A percentile compares a stretch with the other conserved stretches of the same genome.
phyloP scores from a whole-genome alignment of 306 rosid genomes.

The Dalbergia oliveri region DNA sequence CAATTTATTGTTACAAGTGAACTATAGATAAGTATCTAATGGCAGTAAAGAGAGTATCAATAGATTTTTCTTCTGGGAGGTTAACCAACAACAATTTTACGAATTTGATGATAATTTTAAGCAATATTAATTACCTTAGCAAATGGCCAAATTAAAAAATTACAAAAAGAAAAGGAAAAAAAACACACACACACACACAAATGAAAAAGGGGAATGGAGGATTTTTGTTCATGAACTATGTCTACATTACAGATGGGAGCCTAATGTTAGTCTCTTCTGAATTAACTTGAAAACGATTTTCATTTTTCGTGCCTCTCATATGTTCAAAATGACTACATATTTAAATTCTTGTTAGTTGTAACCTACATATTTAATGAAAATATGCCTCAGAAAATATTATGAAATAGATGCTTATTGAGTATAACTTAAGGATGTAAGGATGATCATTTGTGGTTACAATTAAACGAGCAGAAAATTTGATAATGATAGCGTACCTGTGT shows the following conservation, averaged over 20 bases:
- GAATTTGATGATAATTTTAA: constrained; percentile 5
- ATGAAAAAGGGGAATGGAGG: not conserved
- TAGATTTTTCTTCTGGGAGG: not conserved
- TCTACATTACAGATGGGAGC: not conserved
- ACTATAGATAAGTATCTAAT: not conserved
- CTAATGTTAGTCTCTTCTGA: constrained; percentile 12
- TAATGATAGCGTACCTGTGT: constrained; percentile 75
- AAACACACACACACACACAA: too few relatives aligned
- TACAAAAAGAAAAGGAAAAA: too few relatives aligned
- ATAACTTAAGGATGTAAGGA: not conserved
- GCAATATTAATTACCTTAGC: constrained; percentile 6
- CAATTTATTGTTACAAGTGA: not conserved
- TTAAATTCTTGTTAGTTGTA: not conserved
- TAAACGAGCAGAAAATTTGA: constrained; percentile 7
- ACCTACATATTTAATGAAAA: not conserved
- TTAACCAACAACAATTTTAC: not conserved
- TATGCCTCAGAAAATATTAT: constrained; percentile 13
- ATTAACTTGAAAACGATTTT: constrained; percentile 3
- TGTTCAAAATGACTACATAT: not conserved
- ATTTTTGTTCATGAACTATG: not conserved
- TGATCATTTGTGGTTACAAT: constrained; percentile 19
- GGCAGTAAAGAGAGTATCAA: not conserved
- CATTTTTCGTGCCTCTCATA: not conserved
- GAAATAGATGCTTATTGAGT: constrained; percentile 30
- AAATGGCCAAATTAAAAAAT: not conserved